Evolutionary conservation across 352 stramenopile genomes (phyloP).

Genomic region (Phytophthora quininea): DNA sequence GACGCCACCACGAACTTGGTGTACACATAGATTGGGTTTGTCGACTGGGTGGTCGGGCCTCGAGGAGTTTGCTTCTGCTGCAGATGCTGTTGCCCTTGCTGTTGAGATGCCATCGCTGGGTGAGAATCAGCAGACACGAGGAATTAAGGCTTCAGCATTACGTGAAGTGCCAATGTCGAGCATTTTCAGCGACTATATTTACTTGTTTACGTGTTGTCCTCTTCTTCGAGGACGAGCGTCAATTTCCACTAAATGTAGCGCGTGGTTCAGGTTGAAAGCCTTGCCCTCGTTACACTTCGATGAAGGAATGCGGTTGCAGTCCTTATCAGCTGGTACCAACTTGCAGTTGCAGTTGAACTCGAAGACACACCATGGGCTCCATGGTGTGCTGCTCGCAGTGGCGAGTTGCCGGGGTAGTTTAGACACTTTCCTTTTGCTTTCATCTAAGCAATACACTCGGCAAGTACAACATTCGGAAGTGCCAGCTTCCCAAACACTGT

Average conservation of each 20-base stretch:
- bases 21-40: conserved; percentile 53
- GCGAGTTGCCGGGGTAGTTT: background rate
- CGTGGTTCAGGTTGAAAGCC: background rate
- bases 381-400: background rate
- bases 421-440: conserved; percentile 5
- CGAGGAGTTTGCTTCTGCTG: conserved; percentile 3
- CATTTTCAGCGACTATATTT: conserved; percentile 19
- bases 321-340: background rate
- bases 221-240: background rate
- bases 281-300: background rate
- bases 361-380: background rate
- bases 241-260: background rate
- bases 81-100: background rate
- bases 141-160: conserved; percentile 6
- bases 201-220: background rate
- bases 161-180: conserved; percentile 8
- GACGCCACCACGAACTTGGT: conserved; percentile 52
- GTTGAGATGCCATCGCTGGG: background rate
- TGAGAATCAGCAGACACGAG: background rate
- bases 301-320: background rate
- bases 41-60: conserved; percentile 29
- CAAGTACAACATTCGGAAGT: conserved; percentile 10
- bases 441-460: conserved; percentile 2
- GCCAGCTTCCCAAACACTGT: conserved; percentile 14
- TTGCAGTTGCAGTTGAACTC: background rate